These are phyloP conservation scores for Epithele typhae DNA, from an alignment of 768 basidiomycete species.

Conservation along the genomic window DNA sequence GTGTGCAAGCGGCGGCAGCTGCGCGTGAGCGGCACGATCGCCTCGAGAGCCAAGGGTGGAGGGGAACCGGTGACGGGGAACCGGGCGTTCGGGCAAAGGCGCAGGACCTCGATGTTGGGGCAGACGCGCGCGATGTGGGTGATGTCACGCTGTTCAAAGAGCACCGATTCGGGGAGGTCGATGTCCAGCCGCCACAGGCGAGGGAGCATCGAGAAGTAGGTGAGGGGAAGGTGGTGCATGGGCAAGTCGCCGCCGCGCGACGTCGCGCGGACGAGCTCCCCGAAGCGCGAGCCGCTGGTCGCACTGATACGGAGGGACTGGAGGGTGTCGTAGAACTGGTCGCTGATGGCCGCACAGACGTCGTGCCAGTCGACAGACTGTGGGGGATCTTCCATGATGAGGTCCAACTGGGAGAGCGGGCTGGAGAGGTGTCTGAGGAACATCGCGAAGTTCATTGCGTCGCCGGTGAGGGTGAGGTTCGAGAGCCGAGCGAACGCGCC, in stretches of 20 bases:
- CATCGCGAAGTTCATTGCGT: constrained; percentile 62
- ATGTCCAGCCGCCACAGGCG: constrained; percentile 61
- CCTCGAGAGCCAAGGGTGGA: constrained; percentile 58
- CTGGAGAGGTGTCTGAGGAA: constrained; percentile 69
- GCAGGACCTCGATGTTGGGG: constrained; percentile 65
- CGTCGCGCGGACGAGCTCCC: constrained; percentile 75
- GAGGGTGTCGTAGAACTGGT: constrained; percentile 56
- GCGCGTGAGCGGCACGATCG: constrained; percentile 53
- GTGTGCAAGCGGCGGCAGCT: constrained; percentile 61
- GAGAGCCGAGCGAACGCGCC: constrained; percentile 56
- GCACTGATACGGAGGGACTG: constrained; percentile 59
- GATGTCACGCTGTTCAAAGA: constrained; percentile 61
- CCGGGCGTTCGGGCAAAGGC: constrained; percentile 63
- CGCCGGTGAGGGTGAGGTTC: constrained; percentile 64
- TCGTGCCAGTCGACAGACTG: constrained; percentile 74
- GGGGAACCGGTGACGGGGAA: constrained; percentile 51
- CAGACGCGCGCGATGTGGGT: constrained; percentile 53
- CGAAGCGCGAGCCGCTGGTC: constrained; percentile 71
- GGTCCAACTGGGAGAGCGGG: constrained; percentile 63
- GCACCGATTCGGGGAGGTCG: constrained; percentile 72
- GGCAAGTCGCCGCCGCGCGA: constrained; percentile 58
- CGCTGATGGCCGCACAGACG: constrained; percentile 57
- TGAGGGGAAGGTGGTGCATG: constrained; percentile 56
- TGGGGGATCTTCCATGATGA: constrained; percentile 77
- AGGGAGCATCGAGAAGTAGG: constrained; percentile 50